Base-by-base conservation (phyloP, 225 moss, liverwort and hornwort species). In the Polytrichum formosum region DNA sequence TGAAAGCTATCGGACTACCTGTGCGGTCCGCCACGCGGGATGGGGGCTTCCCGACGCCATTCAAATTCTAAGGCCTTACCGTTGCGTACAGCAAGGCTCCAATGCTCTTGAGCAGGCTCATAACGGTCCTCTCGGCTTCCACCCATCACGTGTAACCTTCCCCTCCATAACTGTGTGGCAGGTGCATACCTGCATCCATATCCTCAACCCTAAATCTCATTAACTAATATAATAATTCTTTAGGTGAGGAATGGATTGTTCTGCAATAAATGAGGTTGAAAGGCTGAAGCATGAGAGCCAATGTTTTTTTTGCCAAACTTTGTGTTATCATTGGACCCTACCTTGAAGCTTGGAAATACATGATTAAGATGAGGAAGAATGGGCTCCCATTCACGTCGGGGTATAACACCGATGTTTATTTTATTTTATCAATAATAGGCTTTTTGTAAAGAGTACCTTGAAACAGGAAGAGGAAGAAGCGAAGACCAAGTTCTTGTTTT, bases 1-100 rank as follows among this genome's bases (percentile, higher is more conserved):
- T 46, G 46, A 46, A 16, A 46, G 10, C 46, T 46, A 46, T 46
- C 1, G 1, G 46, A 46, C 28, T 30, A 81, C 88, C 88, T 85
- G 20, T 88, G 82, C 0, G 85, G 88, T 18, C 88, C 88, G 61
- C 88, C 88, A 1, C 88, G 78, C 2, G 85, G 85, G 72, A 88
- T 80, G 7, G 82, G 33, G 37, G 85, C 37, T 29, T 85, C 88
- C 2, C 59, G 66, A 61, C 71, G 82, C 88, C 88, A 88, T 68
- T 83, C 65, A 30, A 35, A 17, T 71, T 85, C 85, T 72, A 72
- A 61, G 54, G 80, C 82, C 73, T 66, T 64, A 71, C 88, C 85
- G 54, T 85, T 60, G 0, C 16, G 55, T n/a, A 88, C 88, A 59
- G 53, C 56, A 59, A 88, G 69, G 68, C 88, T 88, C 88, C 82